Base-by-base conservation (phyloP, 2,329 filamentous ascomycete species). In the Torrubiella hemipterigena region DNA sequence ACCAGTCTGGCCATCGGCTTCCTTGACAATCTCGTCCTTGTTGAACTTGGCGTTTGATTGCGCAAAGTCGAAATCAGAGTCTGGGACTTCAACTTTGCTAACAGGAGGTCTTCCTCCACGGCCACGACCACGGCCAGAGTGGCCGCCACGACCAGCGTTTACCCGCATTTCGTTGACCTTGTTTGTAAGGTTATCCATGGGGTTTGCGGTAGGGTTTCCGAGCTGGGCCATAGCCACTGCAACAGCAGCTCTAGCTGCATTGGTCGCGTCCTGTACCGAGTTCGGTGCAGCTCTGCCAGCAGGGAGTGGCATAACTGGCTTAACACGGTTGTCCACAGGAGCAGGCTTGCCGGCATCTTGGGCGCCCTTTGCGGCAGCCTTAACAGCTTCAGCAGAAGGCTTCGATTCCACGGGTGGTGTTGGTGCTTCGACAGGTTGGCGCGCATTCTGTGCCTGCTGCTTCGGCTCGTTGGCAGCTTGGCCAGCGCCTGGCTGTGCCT, bases 31-130 rank as follows among this genome's bases (percentile, higher is more conserved):
- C 11, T 62, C 57, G 23, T 57, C 51, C 47, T 61, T 63, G 49
- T 63, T 64, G 38, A 64, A 63, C 43, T 64, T 65, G 22, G 60
- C 59, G 38, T 65, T 64, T 23, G 58, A 52, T 31, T 58, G 51
- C 5, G 81, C 81, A 49, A 98, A 98, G 49, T 98, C 89, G 46
- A 87, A 98, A 50, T 96, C 91, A 2, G 83, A 77, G 29, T 81
- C 73, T 0, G 91, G 91, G 3, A 98, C 83, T 32, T 94, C 87
- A 19, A 96, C 75, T 59, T 84, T 91, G 44, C 68, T 62, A 29
- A 67, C 38, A 21, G 41, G 40, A 16, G 53, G 54, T 21, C 65
- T 59, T 11, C 63, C 63, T 9, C 64, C 65, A 32, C 65, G 61
- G 8, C 55, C 58, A 35, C 65, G 62, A 16, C 61, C 61, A 29